A percentile compares a stretch with the other conserved stretches of the same genome.
Conservation (phyloP, 345 rosid species). For the Salix caprea region DNA sequence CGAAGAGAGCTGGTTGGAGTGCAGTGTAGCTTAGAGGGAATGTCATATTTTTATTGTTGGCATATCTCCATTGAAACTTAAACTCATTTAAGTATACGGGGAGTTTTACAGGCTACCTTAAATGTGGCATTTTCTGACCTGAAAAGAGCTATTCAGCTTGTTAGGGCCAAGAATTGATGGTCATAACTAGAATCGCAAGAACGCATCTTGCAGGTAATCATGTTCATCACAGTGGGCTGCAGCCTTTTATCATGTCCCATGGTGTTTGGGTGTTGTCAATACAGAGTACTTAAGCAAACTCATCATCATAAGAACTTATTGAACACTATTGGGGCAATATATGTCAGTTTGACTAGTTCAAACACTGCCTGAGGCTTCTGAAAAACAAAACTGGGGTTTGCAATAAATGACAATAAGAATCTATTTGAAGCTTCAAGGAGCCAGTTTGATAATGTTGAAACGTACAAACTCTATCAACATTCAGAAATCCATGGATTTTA, state of each 20-base stretch:
- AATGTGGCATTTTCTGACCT: no score
- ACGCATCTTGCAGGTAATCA: background rate
- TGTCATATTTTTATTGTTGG: background rate
- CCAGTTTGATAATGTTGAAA: no score
- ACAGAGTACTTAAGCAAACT: background rate
- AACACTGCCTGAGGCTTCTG: background rate
- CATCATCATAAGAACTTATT: background rate
- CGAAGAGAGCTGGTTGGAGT: slow-evolving; percentile 59
- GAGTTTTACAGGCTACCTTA: background rate
- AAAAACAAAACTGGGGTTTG: background rate
- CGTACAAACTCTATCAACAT: background rate
- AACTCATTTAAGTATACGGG: background rate
- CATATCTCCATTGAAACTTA: background rate
- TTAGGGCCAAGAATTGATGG: no score
- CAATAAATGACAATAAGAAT: background rate
- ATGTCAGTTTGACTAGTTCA: background rate
- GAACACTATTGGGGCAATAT: background rate
- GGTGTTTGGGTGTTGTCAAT: background rate
- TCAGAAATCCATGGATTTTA: background rate
- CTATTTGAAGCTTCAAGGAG: background rate
- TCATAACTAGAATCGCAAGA: background rate
- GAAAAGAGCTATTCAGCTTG: no score
- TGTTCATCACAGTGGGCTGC: background rate
- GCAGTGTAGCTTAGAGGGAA: slow-evolving; percentile 16
- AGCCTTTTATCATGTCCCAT: background rate